Evolutionary conservation across 2,329 filamentous ascomycete genomes (phyloP), one percentile per base, ranked within the genome.

Genomic region (Septoria petroselini): DNA sequence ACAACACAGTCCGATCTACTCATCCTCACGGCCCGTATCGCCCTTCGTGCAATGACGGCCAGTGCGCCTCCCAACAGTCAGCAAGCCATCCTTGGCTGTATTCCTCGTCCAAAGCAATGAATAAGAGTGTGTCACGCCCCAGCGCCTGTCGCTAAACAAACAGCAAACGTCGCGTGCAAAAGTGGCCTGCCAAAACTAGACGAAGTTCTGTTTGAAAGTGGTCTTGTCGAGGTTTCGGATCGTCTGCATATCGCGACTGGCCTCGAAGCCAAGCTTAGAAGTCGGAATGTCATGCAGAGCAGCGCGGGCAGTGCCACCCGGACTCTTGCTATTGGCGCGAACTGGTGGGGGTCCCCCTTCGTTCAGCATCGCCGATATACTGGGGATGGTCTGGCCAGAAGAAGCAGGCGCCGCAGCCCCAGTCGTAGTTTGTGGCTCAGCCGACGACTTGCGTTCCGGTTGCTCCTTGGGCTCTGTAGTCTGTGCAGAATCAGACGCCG

Each of bases 351-450:
- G 60, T 30, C 56, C 59, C 14, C 60, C 58, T 29, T 62, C 67
- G 51, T 72, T 73, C 46, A 74, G 69, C 53, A 74, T 68, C 8
- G 76, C 66, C 12, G 68, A 74, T 49, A 81, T 80, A 56, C 75
- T 78, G 7, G 81, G 81, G 21, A 82, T 79, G 14, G 65, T 69
- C 23, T 66, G 65, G 14, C 59, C 63, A 17, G 64, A 65, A 25
- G 55, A 64, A 5, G 48, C 48, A 12, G 60, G 68, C 70, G 76
- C 63, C 54, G 42, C 12, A 25, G 42, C 33, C 57, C 68, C 66
- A 49, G 68, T 58, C 21, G 69, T 61, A 9, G 68, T 65, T 55
- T 75, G 74, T n/a, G 69, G 63, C 11, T 68, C 62, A 35, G 44
- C 19, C 2, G 44, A 14, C n/a, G 37, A 30, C 11, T 48, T 41